Percentiles rank a stretch among this genome's conserved stretches.
These are phyloP conservation scores for Nakazawaea laoshanensis DNA, from an alignment of 805 yeast genomes.

Conservation along the genomic window DNA sequence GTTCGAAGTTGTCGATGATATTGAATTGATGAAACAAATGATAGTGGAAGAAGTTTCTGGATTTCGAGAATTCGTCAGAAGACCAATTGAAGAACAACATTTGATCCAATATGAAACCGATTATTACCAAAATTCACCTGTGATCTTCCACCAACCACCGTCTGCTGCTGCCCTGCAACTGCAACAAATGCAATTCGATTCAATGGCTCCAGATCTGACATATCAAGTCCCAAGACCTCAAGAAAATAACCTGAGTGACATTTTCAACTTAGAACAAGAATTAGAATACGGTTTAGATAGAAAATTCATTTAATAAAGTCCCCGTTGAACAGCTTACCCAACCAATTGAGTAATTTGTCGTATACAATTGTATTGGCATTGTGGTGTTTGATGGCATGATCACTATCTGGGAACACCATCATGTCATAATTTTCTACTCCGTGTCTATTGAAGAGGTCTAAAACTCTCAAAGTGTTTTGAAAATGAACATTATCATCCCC, in stretches of 20 bases:
- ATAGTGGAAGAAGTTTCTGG: conserved; percentile 71
- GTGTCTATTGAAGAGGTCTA: conserved; percentile 67
- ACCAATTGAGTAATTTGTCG: conserved; percentile 62
- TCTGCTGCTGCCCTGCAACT: conserved; percentile 6
- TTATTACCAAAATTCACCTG: conserved; percentile 14
- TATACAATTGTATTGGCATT: conserved; percentile 65
- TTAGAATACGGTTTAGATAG: conserved; percentile 64
- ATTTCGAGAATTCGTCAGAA: conserved; percentile 76
- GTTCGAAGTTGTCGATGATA: conserved; percentile 78
- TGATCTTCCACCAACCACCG: conserved; percentile 13
- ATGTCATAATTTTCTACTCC: conserved; percentile 78
- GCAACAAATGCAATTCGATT: conserved; percentile 16
- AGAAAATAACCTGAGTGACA: conserved; percentile 24
- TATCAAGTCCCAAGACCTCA: conserved; percentile 59
- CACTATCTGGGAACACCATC: conserved; percentile 75
- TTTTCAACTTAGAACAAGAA: conserved; percentile 52
- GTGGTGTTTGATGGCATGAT: conserved; percentile 65
- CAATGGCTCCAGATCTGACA: conserved; percentile 36
- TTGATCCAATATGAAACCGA: conserved; percentile 20
- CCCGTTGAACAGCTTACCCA: conserved; percentile 50
- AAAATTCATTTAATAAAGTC: conserved; percentile 16
- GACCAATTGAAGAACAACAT: conserved; percentile 51
- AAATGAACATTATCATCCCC: conserved; percentile 97
- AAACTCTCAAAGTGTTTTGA: conserved; percentile 73
- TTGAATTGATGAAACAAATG: conserved; percentile 66